Percentiles rank a stretch among this genome's conserved stretches.
Conservation (phyloP, 805 yeast genomes). For the Kuraishia cidri region DNA sequence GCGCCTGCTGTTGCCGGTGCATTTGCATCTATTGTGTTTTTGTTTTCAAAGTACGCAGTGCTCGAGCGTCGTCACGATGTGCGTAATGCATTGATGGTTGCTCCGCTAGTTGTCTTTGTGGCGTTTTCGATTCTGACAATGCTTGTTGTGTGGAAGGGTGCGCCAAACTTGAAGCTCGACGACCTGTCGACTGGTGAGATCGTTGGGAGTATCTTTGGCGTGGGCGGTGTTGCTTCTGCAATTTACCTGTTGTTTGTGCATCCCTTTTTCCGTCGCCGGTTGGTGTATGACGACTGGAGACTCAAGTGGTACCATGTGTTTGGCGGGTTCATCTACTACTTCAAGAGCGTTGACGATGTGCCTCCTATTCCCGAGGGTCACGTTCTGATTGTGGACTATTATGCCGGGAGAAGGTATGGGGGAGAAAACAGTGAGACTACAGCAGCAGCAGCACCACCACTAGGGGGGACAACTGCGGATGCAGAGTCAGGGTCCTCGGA, state of each 20-base stretch:
- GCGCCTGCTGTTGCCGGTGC: slow-evolving; percentile 66
- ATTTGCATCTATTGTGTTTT: slow-evolving; percentile 50
- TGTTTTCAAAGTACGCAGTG: slow-evolving; percentile 50
- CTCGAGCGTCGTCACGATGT: slow-evolving; percentile 49
- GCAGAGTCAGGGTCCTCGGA: background rate
- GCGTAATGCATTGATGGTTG: slow-evolving; percentile 45
- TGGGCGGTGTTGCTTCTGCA: slow-evolving; percentile 45
- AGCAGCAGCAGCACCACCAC: slow-evolving; percentile 3
- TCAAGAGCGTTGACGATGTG: slow-evolving; percentile 45
- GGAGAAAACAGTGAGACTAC: slow-evolving; percentile 10
- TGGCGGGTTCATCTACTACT: slow-evolving; percentile 47
- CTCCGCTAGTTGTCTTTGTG: slow-evolving; percentile 52
- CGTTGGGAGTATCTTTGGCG: slow-evolving; percentile 54
- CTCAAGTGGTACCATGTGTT: slow-evolving; percentile 45
- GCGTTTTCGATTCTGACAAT: slow-evolving; percentile 60
- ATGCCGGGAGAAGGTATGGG: slow-evolving; percentile 55
- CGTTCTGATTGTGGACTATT: slow-evolving; percentile 51
- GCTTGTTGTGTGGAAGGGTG: slow-evolving; percentile 77
- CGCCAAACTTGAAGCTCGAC: slow-evolving; percentile 55
- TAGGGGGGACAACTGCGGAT: too few relatives aligned
- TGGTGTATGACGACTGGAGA: slow-evolving; percentile 60
- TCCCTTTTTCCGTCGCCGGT: slow-evolving; percentile 56
- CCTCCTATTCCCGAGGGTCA: slow-evolving; percentile 63
- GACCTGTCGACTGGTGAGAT: slow-evolving; percentile 42
- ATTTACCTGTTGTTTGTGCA: slow-evolving; percentile 44